Conservation (phyloP, 2,329 filamentous ascomycete genomes). For the Curvularia verruculosa region DNA sequence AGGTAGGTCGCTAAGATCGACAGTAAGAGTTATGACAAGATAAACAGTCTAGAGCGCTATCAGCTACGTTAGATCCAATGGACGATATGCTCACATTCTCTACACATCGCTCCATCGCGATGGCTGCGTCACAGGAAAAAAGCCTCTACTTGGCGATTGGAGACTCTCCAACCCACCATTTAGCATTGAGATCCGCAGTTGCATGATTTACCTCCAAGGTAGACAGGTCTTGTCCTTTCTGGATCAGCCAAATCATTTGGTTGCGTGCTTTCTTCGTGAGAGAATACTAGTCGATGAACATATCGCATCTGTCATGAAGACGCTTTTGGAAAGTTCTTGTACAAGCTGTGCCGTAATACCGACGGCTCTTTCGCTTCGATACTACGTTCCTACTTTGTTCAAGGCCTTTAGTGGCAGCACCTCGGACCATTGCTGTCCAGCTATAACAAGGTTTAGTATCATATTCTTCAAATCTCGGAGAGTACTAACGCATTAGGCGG, state of each 20-base stretch:
- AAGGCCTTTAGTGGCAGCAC: constrained; percentile 33
- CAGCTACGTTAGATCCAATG: background rate
- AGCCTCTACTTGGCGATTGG: background rate
- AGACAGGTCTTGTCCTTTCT: constrained; percentile 25
- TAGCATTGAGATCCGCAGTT: background rate
- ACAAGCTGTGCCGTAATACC: constrained; percentile 27
- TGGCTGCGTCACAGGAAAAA: background rate
- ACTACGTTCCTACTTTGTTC: constrained; percentile 16
- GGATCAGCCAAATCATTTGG: constrained; percentile 25
- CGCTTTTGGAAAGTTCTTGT: fast-evolving
- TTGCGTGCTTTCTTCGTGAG: constrained; percentile 1
- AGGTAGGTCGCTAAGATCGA: constrained; percentile 24
- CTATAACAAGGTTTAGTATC: constrained; percentile 13
- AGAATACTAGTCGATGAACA: background rate
- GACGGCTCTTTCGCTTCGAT: constrained; percentile 27
- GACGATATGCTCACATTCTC: background rate
- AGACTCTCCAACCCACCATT: background rate
- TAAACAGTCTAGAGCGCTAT: constrained; percentile 15
- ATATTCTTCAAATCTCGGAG: fast-evolving
- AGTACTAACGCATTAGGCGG: constrained; percentile 28
- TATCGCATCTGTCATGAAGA: constrained; percentile 18
- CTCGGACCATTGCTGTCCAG: constrained; percentile 37
- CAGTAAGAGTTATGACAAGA: constrained; percentile 5
- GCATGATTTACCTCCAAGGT: constrained; percentile 6
- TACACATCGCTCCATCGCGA: background rate